phyloP scores from a whole-genome alignment of 148 eudicot genomes.

The Drosera capensis region DNA sequence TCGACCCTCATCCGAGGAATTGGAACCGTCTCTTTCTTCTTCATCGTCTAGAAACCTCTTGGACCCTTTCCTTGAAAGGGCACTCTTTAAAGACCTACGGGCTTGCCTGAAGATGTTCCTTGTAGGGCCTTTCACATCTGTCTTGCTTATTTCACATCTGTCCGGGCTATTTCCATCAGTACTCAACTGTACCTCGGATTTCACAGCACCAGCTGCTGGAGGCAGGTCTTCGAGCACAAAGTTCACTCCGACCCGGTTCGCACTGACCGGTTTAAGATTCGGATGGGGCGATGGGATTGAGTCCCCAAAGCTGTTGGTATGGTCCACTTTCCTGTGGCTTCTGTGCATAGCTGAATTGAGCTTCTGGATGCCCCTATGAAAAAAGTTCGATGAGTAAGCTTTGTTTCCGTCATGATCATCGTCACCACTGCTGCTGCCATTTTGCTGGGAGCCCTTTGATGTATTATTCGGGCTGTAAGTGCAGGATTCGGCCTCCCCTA shows the following conservation, averaged over 20 bases:
- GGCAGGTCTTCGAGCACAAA: conserved; percentile 29
- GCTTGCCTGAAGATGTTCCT: conserved; percentile 43
- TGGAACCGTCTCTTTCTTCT: neutral
- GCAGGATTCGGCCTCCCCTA: conserved; percentile 6
- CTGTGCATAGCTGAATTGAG: conserved; percentile 31
- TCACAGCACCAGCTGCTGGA: conserved; percentile 11
- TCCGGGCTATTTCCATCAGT: conserved; percentile 24
- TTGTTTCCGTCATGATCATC: conserved; percentile 26
- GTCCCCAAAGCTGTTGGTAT: conserved; percentile 6
- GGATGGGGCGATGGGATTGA: conserved; percentile 25
- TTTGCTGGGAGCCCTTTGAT: conserved; percentile 9
- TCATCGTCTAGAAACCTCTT: neutral
- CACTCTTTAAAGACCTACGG: conserved; percentile 22
- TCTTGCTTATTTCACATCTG: conserved; percentile 26
- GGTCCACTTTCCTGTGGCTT: conserved; percentile 23
- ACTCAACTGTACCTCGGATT: conserved; percentile 15
- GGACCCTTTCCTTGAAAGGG: neutral
- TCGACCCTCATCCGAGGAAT: neutral
- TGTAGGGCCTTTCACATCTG: conserved; percentile 24
- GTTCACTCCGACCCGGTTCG: conserved; percentile 31
- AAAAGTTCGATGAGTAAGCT: conserved; percentile 9
- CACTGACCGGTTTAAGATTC: conserved; percentile 34
- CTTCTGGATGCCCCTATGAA: conserved; percentile 39
- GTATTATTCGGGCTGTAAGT: neutral
- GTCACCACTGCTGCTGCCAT: conserved; percentile 27